Evolutionary conservation across 2,329 filamentous ascomycete species (phyloP).

Genomic region (Trichophyton mentagrophytes): DNA sequence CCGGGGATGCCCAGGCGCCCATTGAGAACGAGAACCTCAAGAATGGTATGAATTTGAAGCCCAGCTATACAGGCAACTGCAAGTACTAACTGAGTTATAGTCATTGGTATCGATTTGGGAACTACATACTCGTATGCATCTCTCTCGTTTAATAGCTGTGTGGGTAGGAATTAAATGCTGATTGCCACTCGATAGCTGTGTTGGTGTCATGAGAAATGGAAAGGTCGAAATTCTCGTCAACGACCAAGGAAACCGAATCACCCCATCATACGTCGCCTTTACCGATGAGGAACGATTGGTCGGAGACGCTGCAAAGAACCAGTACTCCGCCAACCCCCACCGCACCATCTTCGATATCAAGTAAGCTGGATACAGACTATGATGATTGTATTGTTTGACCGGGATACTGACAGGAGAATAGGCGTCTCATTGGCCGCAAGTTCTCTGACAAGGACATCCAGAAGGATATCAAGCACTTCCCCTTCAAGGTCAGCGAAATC

Average conservation of each 20-base stretch:
- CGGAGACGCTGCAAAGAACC: slow-evolving; percentile 95
- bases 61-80: background rate
- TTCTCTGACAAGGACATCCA: slow-evolving; percentile 76
- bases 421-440: slow-evolving; percentile 76
- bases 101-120: slow-evolving; percentile 92
- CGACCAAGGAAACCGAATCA: slow-evolving; percentile 94
- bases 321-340: slow-evolving; percentile 66
- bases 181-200: slow-evolving; percentile 51
- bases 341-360: slow-evolving; percentile 74
- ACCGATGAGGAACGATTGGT: slow-evolving; percentile 95
- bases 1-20: slow-evolving; percentile 54
- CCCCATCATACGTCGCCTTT: slow-evolving; percentile 88
- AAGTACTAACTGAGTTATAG: slow-evolving; percentile 26
- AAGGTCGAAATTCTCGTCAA: slow-evolving; percentile 94
- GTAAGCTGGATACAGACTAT: slow-evolving; percentile 40
- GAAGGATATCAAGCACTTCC: slow-evolving; percentile 93
- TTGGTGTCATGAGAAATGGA: slow-evolving; percentile 90
- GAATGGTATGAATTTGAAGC: slow-evolving; percentile 41
- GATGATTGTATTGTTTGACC: background rate
- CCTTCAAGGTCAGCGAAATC: slow-evolving; percentile 85
- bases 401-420: slow-evolving; percentile 23
- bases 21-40: slow-evolving; percentile 58
- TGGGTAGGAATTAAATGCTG: background rate
- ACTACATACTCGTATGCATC: slow-evolving; percentile 55
- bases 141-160: background rate